Evolutionary conservation across 345 rosid genomes (phyloP).

Genomic region (Anacardium occidentale): DNA sequence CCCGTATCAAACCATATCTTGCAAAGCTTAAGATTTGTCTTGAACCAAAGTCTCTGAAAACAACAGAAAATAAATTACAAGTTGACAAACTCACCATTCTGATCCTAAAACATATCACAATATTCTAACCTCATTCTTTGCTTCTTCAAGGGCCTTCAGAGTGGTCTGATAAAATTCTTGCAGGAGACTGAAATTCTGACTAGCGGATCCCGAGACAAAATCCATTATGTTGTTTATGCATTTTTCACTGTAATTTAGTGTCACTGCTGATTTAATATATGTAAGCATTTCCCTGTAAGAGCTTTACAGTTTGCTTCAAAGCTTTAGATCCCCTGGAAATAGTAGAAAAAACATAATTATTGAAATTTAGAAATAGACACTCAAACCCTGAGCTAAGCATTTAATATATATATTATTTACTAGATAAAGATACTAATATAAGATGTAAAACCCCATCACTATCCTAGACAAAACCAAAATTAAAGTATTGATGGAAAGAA

Average conservation of each 20-base stretch:
- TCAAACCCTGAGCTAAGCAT: too few species aligned
- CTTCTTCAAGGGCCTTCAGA: conserved; percentile 96
- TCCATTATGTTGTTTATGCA: conserved; percentile 99
- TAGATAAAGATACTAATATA: not conserved
- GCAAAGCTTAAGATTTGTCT: conserved; percentile 97
- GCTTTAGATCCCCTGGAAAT: conserved; percentile 92
- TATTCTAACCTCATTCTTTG: conserved; percentile 81
- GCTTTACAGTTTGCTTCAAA: conserved; percentile 94
- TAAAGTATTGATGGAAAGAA: not conserved
- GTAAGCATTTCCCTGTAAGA: conserved; percentile 89
- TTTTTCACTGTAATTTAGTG: conserved; percentile 94
- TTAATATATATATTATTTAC: too few species aligned
- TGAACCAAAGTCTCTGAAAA: conserved; percentile 96
- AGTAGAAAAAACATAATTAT: conserved; percentile 5
- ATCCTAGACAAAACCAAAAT: not conserved
- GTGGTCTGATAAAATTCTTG: conserved; percentile 97
- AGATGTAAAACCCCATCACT: not conserved
- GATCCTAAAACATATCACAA: conserved; percentile 5
- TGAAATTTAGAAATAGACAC: not conserved
- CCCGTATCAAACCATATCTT: conserved; percentile 98
- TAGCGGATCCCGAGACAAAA: conserved; percentile 97
- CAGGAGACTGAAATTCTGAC: conserved; percentile 83
- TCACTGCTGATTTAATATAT: conserved; percentile 94
- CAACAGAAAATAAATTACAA: conserved; percentile 24
- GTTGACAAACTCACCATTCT: not conserved